Percentiles rank a stretch among this genome's conserved stretches.
phyloP scores from a whole-genome alignment of 768 basidiomycete species.

The Boletus vermiculosoides region DNA sequence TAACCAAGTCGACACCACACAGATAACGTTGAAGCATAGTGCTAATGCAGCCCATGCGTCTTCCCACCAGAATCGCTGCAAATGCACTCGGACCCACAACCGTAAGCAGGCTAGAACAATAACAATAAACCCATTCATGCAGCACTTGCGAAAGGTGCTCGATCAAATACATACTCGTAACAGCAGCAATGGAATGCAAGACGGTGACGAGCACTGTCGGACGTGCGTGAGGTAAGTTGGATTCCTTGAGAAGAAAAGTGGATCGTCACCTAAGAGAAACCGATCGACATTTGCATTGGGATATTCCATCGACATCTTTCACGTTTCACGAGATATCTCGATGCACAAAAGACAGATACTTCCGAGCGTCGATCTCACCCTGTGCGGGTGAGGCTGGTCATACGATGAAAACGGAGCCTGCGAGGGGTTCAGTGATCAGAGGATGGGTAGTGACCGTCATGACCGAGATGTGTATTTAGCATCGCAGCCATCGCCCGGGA shows the following conservation, averaged over 20 bases:
- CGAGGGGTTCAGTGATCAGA: background rate
- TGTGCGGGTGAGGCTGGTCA: background rate
- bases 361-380: background rate
- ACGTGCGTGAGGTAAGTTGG: background rate
- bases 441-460: background rate
- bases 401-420: too few species aligned
- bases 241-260: background rate
- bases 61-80: constrained; percentile 15
- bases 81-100: constrained; percentile 8
- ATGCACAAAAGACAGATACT: background rate
- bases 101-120: constrained; percentile 2
- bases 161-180: constrained; percentile 6
- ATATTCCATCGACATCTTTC: constrained; percentile 1
- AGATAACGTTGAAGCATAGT: background rate
- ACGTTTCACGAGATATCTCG: background rate
- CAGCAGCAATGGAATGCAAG: constrained; percentile 5
- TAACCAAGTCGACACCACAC: constrained; percentile 11
- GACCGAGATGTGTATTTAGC: background rate
- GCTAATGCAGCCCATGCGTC: constrained; percentile 11
- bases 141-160: background rate
- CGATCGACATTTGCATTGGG: background rate
- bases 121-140: background rate
- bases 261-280: constrained; percentile 3
- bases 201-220: constrained; percentile 9
- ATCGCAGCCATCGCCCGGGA: background rate